These are phyloP conservation scores for Atkinsonella hypoxylon DNA, from an alignment of 2,329 filamentous ascomycete species.

Conservation along the genomic window DNA sequence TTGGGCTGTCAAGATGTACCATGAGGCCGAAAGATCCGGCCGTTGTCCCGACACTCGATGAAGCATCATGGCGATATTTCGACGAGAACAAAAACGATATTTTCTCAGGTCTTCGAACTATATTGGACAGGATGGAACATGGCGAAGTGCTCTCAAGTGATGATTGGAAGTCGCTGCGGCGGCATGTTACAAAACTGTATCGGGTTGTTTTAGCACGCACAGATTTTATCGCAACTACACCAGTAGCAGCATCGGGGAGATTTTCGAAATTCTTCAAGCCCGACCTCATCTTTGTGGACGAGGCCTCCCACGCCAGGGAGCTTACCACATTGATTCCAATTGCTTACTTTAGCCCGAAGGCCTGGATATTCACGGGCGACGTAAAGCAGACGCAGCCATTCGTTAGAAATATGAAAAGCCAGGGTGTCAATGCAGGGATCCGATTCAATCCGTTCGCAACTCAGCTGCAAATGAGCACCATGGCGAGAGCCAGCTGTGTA, in stretches of 20 bases:
- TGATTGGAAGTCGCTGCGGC: conserved; percentile 19
- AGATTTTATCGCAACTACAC: conserved; percentile 35
- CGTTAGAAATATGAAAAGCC: conserved; percentile 18
- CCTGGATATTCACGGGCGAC: conserved; percentile 35
- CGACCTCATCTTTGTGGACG: conserved; percentile 77
- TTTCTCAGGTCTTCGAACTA: conserved; percentile 23
- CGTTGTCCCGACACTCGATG: conserved; percentile 28
- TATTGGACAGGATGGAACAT: conserved; percentile 22
- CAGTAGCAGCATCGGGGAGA: conserved; percentile 27
- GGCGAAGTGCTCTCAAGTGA: conserved; percentile 14
- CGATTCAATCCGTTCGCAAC: conserved; percentile 20
- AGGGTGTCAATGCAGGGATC: conserved; percentile 10
- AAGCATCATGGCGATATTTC: conserved; percentile 30
- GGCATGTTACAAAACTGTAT: conserved; percentile 25
- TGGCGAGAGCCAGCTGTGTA: conserved; percentile 24
- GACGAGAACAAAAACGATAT: conserved; percentile 17
- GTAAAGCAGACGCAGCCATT: conserved; percentile 33
- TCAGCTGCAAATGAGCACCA: conserved; percentile 23
- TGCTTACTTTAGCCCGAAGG: conserved; percentile 28
- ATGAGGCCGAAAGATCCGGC: conserved; percentile 8
- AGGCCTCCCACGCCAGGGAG: conserved; percentile 38
- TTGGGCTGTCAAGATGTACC: conserved; percentile 12
- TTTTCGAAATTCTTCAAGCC: conserved; percentile 52
- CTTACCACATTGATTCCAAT: conserved; percentile 32
- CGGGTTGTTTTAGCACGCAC: conserved; percentile 23